These are phyloP conservation scores for Aspergillus floridensis DNA, from an alignment of 2,329 filamentous ascomycete species.

Conservation along the genomic window DNA sequence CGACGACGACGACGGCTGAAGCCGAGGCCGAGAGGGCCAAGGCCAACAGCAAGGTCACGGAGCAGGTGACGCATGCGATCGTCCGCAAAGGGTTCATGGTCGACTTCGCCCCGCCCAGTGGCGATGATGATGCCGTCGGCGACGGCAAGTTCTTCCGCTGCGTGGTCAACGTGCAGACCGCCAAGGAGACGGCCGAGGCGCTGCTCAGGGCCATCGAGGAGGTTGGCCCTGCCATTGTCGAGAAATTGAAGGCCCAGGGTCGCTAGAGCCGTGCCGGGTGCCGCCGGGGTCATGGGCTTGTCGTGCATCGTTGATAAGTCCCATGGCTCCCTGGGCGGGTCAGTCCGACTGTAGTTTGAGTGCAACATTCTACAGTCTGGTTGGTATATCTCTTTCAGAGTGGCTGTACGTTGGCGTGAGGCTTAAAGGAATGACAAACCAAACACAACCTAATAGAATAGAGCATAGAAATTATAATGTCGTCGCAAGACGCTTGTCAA, in stretches of 20 bases:
- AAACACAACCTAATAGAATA: neutral
- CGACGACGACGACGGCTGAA: constrained; percentile 26
- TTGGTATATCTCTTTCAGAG: neutral
- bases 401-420: neutral
- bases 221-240: constrained; percentile 37
- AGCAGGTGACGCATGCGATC: constrained; percentile 53
- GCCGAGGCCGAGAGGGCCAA: constrained; percentile 40
- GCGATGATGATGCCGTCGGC: constrained; percentile 50
- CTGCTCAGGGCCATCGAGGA: constrained; percentile 60
- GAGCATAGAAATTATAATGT: neutral
- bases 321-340: no score
- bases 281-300: constrained; percentile 31
- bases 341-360: no score
- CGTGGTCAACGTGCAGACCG: constrained; percentile 64
- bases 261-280: neutral
- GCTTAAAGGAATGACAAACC: neutral
- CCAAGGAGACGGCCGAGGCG: constrained; percentile 59
- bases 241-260: constrained; percentile 23
- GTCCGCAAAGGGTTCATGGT: constrained; percentile 66
- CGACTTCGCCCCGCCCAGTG: constrained; percentile 58
- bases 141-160: constrained; percentile 66
- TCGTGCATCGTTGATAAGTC: constrained; percentile 24
- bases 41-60: constrained; percentile 57
- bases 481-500: neutral
- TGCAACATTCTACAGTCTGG: neutral